These are phyloP conservation scores for Colletotrichum zoysiae DNA, from an alignment of 2,329 filamentous ascomycete genomes.

Conservation along the genomic window DNA sequence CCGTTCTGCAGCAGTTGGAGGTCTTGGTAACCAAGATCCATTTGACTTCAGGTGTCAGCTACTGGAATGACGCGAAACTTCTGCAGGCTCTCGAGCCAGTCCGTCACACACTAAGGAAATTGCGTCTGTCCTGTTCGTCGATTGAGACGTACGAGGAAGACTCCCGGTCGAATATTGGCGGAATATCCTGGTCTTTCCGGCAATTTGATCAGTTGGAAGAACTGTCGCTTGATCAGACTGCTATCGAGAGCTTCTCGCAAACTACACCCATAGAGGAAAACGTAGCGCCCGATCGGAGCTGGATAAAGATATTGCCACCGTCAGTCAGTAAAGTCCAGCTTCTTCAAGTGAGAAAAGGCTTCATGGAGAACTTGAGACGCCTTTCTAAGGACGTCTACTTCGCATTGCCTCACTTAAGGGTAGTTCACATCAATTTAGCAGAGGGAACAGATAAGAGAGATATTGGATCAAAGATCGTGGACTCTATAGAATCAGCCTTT, in stretches of 20 bases:
- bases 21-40: conserved; percentile 22
- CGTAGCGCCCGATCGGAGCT: neutral
- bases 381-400: neutral
- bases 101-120: conserved; percentile 13
- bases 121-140: conserved; percentile 14
- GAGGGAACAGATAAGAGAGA: conserved; percentile 2
- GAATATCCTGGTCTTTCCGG: conserved; percentile 15
- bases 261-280: neutral
- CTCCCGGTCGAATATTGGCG: neutral
- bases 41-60: conserved; percentile 14
- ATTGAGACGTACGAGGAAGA: neutral
- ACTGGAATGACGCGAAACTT: conserved; percentile 32
- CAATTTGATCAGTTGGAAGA: conserved; percentile 23
- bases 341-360: neutral
- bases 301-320: neutral
- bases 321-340: conserved; percentile 12
- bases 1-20: conserved; percentile 24
- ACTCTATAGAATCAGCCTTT: neutral
- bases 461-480: neutral
- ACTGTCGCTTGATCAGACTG: conserved; percentile 22
- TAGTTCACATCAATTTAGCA: neutral
- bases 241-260: neutral
- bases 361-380: neutral
- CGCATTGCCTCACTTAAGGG: neutral
- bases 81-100: conserved; percentile 19